phyloP scores from a whole-genome alignment of 768 basidiomycete genomes.

The Xerocomus brunneocitrinus region DNA sequence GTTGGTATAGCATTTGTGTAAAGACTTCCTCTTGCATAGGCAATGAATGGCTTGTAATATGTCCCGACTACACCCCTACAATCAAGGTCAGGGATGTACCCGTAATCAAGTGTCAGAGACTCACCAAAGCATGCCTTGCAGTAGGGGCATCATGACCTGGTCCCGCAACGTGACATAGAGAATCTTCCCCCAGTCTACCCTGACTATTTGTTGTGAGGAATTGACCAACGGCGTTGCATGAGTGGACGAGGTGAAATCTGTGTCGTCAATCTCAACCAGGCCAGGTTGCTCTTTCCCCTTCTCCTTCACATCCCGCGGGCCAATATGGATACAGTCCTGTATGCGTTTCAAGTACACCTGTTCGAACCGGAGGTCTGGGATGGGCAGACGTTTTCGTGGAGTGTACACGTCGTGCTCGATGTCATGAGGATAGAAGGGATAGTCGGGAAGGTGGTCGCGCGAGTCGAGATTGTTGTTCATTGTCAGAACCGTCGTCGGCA shows the following conservation, averaged over 20 bases:
- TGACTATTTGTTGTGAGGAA: constrained; percentile 34
- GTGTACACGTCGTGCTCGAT: constrained; percentile 11
- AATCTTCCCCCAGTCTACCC: constrained; percentile 54
- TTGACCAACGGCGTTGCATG: constrained; percentile 28
- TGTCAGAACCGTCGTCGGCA: constrained; percentile 14
- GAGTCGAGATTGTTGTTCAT: constrained; percentile 21
- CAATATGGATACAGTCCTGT: constrained; percentile 46
- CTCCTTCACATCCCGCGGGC: constrained; percentile 26
- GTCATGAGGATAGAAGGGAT: constrained; percentile 13
- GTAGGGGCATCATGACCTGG: constrained; percentile 61
- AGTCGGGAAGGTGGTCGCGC: constrained; percentile 16
- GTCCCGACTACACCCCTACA: constrained; percentile 29
- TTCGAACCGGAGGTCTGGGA: constrained; percentile 77
- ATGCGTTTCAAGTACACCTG: constrained; percentile 64
- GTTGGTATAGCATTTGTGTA: constrained; percentile 4
- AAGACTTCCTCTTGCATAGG: constrained; percentile 19
- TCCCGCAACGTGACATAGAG: constrained; percentile 63
- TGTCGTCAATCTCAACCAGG: constrained; percentile 17
- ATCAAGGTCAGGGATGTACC: constrained; percentile 1
- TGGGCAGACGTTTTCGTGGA: constrained; percentile 43
- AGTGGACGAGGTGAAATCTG: constrained; percentile 17
- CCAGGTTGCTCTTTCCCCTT: constrained; percentile 26
- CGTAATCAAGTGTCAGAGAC: constrained; percentile 15
- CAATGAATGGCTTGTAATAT: constrained; percentile 30
- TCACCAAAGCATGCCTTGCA: constrained; percentile 67